A percentile compares a stretch with the other conserved stretches of the same genome.
Evolutionary conservation across 2,329 filamentous ascomycete genomes (phyloP).

Genomic region (Aspergillus tubingensis): DNA sequence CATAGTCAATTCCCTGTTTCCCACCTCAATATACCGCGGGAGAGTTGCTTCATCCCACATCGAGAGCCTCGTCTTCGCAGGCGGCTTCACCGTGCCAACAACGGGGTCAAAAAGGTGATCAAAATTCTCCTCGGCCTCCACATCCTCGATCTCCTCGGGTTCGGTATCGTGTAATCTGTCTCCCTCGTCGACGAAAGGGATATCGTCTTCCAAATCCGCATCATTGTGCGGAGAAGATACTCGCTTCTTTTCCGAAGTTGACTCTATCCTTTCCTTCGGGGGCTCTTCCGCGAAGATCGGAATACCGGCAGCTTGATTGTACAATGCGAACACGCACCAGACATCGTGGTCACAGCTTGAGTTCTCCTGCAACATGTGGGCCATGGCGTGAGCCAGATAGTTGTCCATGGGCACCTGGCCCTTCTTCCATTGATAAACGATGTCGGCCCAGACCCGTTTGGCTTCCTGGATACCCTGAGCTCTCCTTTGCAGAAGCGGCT

Average conservation of each 20-base stretch:
- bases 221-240: neutral
- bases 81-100: constrained; percentile 12
- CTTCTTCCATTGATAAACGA: constrained; percentile 72
- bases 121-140: constrained; percentile 30
- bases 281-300: constrained; percentile 46
- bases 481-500: constrained; percentile 31
- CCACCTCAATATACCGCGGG: constrained; percentile 46
- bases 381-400: constrained; percentile 78
- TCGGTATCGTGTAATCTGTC: constrained; percentile 27
- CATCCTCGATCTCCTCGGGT: constrained; percentile 15
- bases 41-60: constrained; percentile 9
- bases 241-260: neutral
- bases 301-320: constrained; percentile 81
- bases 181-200: constrained; percentile 35
- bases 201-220: constrained; percentile 18
- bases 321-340: constrained; percentile 70
- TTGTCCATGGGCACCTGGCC: constrained; percentile 75
- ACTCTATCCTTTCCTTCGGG: constrained; percentile 1
- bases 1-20: constrained; percentile 66
- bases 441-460: constrained; percentile 76
- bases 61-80: constrained; percentile 1
- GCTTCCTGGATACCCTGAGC: constrained; percentile 61
- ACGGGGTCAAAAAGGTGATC: constrained; percentile 41
- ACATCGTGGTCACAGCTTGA: constrained; percentile 63
- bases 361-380: constrained; percentile 70